Evolutionary conservation across 345 rosid genomes (phyloP), one percentile per base, ranked within the genome.

Genomic region (Rhodamnia rubescens): DNA sequence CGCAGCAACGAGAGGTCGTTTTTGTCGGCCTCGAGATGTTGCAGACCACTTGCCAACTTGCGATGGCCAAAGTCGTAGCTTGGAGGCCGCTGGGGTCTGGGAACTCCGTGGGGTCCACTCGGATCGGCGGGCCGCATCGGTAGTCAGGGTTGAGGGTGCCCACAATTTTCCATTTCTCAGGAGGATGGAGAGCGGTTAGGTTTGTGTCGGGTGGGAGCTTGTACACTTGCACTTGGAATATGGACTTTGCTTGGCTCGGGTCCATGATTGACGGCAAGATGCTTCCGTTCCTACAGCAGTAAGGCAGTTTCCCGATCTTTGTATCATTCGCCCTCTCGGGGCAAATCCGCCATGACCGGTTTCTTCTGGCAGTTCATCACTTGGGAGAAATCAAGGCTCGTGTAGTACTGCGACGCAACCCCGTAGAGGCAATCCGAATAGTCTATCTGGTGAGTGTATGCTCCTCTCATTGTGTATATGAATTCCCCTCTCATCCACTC

Each of bases 401-500:
- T 44, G 85, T 92, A 95, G 85, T 85, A 92, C 51, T 89, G 88
- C 7, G 95, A 95, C 13, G 98, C 91, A 3, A 88, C 83, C 69
- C 99, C 94, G 40, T 93, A 95, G 58, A 97, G 55, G 82, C 99
- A 97, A 15, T 85, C 92, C 3, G 94, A 83, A 26, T 64, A 84
- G 90, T 94, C 95, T 50, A 83, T 91, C 80, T 53, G 78, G 88
- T 89, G 90, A 83, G 98, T 93, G 87, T 88, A 97, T 80, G 98
- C 99, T 86, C 99, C 99, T 86, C 93, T 85, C 96, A 97, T 96
- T 7, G 93, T 81, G 90, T 87, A 84, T 57, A 97, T 95, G 89
- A 97, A 95, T 91, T 97, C 99, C 54, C 95, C 95, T 84, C 96
- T 89, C 91, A 83, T 92, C 99, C 99, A 97, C 85, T 96, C 98